Evolutionary conservation across 1,284 basidiomycete genomes (phyloP).

Genomic region (Cerrena zonata): DNA sequence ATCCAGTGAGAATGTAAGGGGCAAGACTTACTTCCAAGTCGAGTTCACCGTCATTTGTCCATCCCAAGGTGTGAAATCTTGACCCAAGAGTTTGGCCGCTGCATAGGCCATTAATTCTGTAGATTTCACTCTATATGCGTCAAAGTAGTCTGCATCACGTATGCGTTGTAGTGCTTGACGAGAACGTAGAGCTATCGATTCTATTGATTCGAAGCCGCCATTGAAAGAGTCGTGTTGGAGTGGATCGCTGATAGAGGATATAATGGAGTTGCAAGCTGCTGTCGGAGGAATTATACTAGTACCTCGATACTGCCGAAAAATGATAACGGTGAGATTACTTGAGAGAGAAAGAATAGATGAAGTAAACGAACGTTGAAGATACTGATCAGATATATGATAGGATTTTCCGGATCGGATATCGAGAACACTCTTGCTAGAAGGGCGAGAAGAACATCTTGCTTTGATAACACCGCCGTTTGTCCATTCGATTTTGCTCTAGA

Average conservation of each 20-base stretch:
- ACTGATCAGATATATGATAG: conserved; percentile 9
- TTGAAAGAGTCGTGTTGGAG: neutral
- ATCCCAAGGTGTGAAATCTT: conserved; percentile 11
- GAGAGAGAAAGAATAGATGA: neutral
- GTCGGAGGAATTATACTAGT: neutral
- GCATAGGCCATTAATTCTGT: neutral
- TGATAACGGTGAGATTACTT: neutral
- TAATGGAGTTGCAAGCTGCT: neutral
- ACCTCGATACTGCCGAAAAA: neutral
- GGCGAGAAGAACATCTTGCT: conserved; percentile 14
- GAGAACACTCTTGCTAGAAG: conserved; percentile 12
- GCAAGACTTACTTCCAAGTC: conserved; percentile 12
- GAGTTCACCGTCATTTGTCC: conserved; percentile 16
- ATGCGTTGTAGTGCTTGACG: neutral
- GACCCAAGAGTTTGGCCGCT: conserved; percentile 6
- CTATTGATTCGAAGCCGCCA: neutral
- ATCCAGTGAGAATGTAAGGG: neutral
- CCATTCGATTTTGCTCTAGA: neutral
- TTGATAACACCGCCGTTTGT: conserved; percentile 6
- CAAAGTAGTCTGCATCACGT: neutral
- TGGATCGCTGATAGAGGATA: neutral
- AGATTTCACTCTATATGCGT: neutral
- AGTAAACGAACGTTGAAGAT: conserved; percentile 12
- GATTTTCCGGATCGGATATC: conserved; percentile 7
- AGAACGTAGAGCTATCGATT: neutral